These are phyloP conservation scores for Trametes cingulata DNA, from an alignment of 768 basidiomycete species.

Conservation along the genomic window DNA sequence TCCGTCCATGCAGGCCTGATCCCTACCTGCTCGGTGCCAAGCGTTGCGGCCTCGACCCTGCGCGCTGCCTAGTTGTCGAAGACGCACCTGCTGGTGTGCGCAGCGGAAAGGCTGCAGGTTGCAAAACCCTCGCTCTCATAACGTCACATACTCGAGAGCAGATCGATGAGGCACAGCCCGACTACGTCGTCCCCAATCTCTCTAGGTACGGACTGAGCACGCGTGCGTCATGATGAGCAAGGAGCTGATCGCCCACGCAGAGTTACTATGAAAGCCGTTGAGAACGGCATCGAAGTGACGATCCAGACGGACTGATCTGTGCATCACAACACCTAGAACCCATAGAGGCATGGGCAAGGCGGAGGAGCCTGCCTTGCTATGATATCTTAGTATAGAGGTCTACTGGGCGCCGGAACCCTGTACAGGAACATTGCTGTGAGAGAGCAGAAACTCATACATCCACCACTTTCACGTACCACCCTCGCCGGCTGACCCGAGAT, in stretches of 20 bases:
- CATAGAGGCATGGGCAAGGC: neutral
- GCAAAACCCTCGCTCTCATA: constrained; percentile 78
- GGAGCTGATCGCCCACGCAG: constrained; percentile 12
- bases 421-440: constrained; percentile 2
- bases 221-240: neutral
- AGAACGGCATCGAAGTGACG: constrained; percentile 47
- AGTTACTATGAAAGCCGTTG: constrained; percentile 34
- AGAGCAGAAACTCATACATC: neutral
- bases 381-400: constrained; percentile 57
- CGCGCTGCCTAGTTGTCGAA: constrained; percentile 84
- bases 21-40: constrained; percentile 89
- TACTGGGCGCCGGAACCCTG: constrained; percentile 64
- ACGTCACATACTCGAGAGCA: constrained; percentile 77
- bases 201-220: constrained; percentile 47
- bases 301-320: constrained; percentile 36
- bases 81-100: constrained; percentile 87
- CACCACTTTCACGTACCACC: constrained; percentile 49
- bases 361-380: neutral
- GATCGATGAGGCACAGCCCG: constrained; percentile 61
- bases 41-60: constrained; percentile 61
- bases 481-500: constrained; percentile 59
- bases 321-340: neutral
- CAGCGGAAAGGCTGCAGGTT: constrained; percentile 80
- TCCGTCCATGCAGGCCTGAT: constrained; percentile 58
- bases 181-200: constrained; percentile 73